Evolutionary conservation across 129 eudicot species (phyloP).

Genomic region (Flaveria sonorensis): DNA sequence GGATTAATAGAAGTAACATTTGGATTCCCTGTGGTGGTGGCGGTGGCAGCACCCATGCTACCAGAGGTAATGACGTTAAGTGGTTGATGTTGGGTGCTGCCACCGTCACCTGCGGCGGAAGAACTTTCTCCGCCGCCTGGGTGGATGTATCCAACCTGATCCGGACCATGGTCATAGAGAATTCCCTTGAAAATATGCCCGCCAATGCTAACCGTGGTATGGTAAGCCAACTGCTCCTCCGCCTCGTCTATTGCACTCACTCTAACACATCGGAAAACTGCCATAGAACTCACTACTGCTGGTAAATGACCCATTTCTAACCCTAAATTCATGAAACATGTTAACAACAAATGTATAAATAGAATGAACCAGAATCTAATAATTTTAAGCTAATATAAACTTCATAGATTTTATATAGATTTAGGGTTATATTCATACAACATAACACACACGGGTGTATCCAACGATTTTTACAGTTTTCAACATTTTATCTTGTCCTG

Average conservation of each 20-base stretch:
- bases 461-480: too few relatives aligned
- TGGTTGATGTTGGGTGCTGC: slow-evolving; percentile 39
- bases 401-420: too few relatives aligned
- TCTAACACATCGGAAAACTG: slow-evolving; percentile 69
- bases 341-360: background rate
- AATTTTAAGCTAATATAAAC: too few relatives aligned
- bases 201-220: slow-evolving; percentile 73
- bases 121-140: slow-evolving; percentile 48
- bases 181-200: slow-evolving; percentile 85
- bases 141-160: slow-evolving; percentile 31
- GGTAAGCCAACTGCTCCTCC: slow-evolving; percentile 75
- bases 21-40: slow-evolving; percentile 30
- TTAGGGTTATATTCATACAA: too few relatives aligned
- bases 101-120: slow-evolving; percentile 36
- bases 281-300: slow-evolving; percentile 66
- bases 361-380: background rate
- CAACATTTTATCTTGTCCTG: too few relatives aligned
- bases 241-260: slow-evolving; percentile 64
- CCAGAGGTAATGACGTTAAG: slow-evolving; percentile 46
- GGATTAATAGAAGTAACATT: slow-evolving; percentile 53
- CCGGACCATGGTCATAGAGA: slow-evolving; percentile 79
- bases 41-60: slow-evolving; percentile 26
- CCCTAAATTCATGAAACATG: slow-evolving; percentile 43
- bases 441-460: too few relatives aligned
- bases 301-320: slow-evolving; percentile 73